Conservation (phyloP, 2,329 filamentous ascomycete species). For the Daldinia eschscholtzii region DNA sequence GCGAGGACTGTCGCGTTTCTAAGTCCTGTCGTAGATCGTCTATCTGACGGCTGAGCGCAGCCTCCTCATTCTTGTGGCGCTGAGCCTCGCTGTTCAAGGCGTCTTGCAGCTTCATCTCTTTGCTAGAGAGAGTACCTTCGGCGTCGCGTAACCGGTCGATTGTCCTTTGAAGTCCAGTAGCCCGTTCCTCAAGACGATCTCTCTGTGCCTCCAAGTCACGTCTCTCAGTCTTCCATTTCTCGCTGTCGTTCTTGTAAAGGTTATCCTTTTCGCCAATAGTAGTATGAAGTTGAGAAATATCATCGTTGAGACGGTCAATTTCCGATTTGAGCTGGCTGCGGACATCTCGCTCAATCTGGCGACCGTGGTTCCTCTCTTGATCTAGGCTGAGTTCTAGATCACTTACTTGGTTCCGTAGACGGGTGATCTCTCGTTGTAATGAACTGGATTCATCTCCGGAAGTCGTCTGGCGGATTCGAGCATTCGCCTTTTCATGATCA, state of each 20-base stretch:
- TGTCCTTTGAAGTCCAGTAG: constrained; percentile 74
- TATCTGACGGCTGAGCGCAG: constrained; percentile 77
- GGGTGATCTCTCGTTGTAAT: constrained; percentile 73
- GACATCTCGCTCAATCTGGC: constrained; percentile 72
- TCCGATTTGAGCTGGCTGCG: constrained; percentile 66
- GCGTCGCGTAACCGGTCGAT: constrained; percentile 77
- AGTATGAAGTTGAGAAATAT: constrained; percentile 73
- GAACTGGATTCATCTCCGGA: constrained; percentile 73
- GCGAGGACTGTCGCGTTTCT: constrained; percentile 71
- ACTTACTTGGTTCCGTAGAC: constrained; percentile 60
- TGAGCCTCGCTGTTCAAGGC: constrained; percentile 78
- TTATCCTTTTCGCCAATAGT: constrained; percentile 78
- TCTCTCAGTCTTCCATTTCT: constrained; percentile 78
- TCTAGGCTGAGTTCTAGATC: constrained; percentile 64
- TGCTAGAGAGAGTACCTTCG: constrained; percentile 75
- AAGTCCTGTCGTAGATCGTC: constrained; percentile 80
- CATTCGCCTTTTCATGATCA: constrained; percentile 71
- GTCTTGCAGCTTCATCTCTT: constrained; percentile 75
- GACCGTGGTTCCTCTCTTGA: constrained; percentile 68
- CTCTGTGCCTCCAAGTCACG: constrained; percentile 74
- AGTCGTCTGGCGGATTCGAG: constrained; percentile 76
- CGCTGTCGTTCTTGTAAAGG: constrained; percentile 76
- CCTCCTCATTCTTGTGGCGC: constrained; percentile 79
- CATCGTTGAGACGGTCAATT: constrained; percentile 62
- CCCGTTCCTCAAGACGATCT: constrained; percentile 75